A percentile compares a stretch with the other conserved stretches of the same genome.
These are phyloP conservation scores for Erodium chrysanthum DNA, from an alignment of 441 rosid species.

Conservation along the genomic window DNA sequence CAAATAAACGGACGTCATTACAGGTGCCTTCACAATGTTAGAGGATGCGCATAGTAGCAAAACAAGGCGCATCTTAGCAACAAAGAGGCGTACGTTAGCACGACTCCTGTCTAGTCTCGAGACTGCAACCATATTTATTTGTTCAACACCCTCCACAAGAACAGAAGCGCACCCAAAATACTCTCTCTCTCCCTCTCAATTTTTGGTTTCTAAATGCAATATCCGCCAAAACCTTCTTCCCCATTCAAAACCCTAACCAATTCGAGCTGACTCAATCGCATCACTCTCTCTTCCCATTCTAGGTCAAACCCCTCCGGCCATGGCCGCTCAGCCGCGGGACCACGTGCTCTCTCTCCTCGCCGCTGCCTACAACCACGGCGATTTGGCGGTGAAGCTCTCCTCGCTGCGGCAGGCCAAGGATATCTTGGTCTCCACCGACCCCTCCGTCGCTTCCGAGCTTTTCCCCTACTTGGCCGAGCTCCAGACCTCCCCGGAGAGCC, in stretches of 20 bases:
- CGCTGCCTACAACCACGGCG: constrained; percentile 81
- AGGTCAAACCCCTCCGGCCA: constrained; percentile 3
- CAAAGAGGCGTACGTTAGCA: too few relatives aligned
- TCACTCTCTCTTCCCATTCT: not conserved
- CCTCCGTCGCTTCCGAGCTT: constrained; percentile 66
- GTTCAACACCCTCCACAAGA: not conserved
- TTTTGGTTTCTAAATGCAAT: not conserved
- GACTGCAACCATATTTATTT: not conserved
- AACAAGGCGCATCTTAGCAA: too few relatives aligned
- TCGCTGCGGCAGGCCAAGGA: constrained; percentile 78
- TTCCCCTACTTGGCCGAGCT: constrained; percentile 72
- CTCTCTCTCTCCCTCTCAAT: constrained; percentile 1
- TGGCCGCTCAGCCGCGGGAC: constrained; percentile 39
- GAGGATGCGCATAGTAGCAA: too few relatives aligned
- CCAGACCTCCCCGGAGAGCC: constrained; percentile 65
- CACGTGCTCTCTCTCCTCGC: constrained; percentile 78
- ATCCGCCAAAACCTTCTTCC: not conserved
- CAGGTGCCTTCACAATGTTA: too few relatives aligned
- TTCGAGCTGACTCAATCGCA: not conserved
- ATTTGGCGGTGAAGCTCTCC: constrained; percentile 87
- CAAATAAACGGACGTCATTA: too few relatives aligned
- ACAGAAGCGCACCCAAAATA: not conserved
- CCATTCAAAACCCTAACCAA: not conserved
- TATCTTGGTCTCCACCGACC: constrained; percentile 53
- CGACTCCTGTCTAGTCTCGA: not conserved